Percentiles rank a stretch among this genome's conserved stretches.
Evolutionary conservation across 768 basidiomycete species (phyloP).

Genomic region (Tricholoma sp.): DNA sequence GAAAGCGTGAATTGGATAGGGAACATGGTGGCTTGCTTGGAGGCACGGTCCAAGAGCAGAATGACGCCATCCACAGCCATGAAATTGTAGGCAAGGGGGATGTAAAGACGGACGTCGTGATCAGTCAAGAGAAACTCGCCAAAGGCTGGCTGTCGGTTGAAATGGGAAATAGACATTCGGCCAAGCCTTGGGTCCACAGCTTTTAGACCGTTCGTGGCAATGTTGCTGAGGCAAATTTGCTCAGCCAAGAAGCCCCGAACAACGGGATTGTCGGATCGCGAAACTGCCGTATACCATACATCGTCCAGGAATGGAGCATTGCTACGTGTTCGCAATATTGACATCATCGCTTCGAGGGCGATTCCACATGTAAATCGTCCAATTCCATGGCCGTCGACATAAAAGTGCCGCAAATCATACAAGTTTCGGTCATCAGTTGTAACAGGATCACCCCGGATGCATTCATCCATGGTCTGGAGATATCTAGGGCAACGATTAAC

Average conservation of each 20-base stretch:
- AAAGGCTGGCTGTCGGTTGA: conserved; percentile 5
- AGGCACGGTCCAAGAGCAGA: conserved; percentile 7
- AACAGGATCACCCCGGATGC: no score
- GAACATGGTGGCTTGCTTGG: conserved; percentile 9
- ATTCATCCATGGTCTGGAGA: no score
- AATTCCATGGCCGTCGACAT: no score
- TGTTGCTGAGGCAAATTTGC: conserved; percentile 1
- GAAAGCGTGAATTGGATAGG: conserved; percentile 14
- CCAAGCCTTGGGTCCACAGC: conserved; percentile 7
- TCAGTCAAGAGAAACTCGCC: conserved; percentile 6
- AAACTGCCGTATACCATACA: no score
- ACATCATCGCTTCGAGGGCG: no score
- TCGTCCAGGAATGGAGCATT: background rate
- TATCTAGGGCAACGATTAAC: no score
- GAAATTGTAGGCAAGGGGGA: background rate
- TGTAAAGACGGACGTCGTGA: background rate
- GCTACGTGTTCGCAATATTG: no score
- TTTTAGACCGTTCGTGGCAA: conserved; percentile 7
- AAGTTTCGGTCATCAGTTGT: no score
- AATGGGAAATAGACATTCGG: conserved; percentile 7
- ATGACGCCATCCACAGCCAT: background rate
- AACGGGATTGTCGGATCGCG: conserved; percentile 5
- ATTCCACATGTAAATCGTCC: no score
- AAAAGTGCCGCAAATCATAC: no score
- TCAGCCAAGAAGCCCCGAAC: conserved; percentile 11